Base-by-base conservation (phyloP, 371 early-diverging fungal genomes). In the Haplosporangium sp. region DNA sequence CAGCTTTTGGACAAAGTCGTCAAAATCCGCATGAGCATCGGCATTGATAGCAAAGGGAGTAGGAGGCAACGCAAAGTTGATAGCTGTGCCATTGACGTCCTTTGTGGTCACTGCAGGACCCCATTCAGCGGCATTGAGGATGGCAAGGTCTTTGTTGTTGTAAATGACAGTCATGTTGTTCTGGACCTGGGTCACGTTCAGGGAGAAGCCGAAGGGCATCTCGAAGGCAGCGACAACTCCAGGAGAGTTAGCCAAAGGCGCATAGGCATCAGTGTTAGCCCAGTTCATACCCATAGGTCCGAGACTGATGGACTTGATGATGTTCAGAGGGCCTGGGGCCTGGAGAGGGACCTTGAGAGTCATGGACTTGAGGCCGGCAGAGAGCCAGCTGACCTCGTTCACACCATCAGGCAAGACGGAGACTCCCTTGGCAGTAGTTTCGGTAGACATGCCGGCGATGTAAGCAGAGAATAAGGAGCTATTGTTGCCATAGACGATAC, bases 201-300 rank as follows among this genome's bases (percentile, higher is more conserved):
- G 62, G 10, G 80, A 63, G 71, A 89, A 87, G 29, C 87, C 86
- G 54, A 89, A 89, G 12, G 89, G 89, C 70, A 87, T 83, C 23
- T 77, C 57, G 68, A 85, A 85, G 16, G 74, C 83, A 20, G 87
- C 87, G 40, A 75, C 74, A 20, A 89, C 83, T 23, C 67, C 55
- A 50, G 83, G 82, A 52, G 87, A 85, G 51, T 80, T 74, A n/a
- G 80, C 67, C 37, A 70, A 41, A 18, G 89, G 89, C 14, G 83
- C 51, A 53, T 87, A 89, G n/a, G 87, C 80, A 6, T 73, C 67
- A 10, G 67, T 57, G 8, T 73, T 46, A 50, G 73, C 81, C 63
- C 87, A 89, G 46, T 62, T 74, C 52, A 89, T 72, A 52, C 85
- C 85, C 60, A 89, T 74, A 62, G 84, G 79, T 40, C 86, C 86